These are phyloP conservation scores for Aureobasidium pullulans DNA, from an alignment of 2,329 filamentous ascomycete species.

Conservation along the genomic window DNA sequence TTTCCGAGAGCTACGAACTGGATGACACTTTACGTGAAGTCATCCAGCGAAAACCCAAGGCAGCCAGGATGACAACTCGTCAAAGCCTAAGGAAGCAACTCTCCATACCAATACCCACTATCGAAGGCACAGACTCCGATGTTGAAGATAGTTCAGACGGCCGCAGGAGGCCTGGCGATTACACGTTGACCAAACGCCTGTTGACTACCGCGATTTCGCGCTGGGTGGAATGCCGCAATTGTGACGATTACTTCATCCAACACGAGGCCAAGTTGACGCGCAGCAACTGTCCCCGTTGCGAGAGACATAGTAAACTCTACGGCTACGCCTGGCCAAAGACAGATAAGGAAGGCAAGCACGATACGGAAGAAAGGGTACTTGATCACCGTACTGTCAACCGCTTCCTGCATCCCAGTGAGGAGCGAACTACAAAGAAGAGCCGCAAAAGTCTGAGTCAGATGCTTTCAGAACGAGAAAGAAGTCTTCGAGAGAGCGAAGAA, in stretches of 20 bases:
- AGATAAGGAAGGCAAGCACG: slow-evolving; percentile 64
- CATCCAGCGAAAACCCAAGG: slow-evolving; percentile 27
- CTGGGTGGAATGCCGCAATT: slow-evolving; percentile 87
- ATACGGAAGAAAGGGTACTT: slow-evolving; percentile 61
- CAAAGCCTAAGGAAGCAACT: slow-evolving; percentile 15
- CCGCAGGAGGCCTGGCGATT: slow-evolving; percentile 45
- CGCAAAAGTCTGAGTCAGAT: slow-evolving; percentile 25
- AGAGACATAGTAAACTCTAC: slow-evolving; percentile 91
- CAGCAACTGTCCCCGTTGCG: slow-evolving; percentile 82
- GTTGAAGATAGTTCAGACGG: not conserved
- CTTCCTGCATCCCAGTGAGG: slow-evolving; percentile 56
- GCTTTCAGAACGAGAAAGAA: slow-evolving; percentile 22
- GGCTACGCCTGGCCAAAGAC: slow-evolving; percentile 97
- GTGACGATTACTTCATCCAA: slow-evolving; percentile 76
- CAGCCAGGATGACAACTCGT: slow-evolving; percentile 14
- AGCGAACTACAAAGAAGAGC: slow-evolving; percentile 28
- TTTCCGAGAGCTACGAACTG: slow-evolving; percentile 31
- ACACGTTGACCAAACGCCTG: slow-evolving; percentile 70
- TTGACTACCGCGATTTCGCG: slow-evolving; percentile 67
- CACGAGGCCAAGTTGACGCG: slow-evolving; percentile 79
- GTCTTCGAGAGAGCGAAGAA: slow-evolving; percentile 20
- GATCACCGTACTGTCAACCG: slow-evolving; percentile 85
- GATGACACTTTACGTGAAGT: slow-evolving; percentile 31
- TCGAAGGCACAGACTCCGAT: slow-evolving; percentile 18
- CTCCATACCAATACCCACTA: slow-evolving; percentile 20